Percentiles rank a stretch among this genome's conserved stretches.
Evolutionary conservation across 106 monocot genomes (phyloP).

Genomic region (Acorus calamus): DNA sequence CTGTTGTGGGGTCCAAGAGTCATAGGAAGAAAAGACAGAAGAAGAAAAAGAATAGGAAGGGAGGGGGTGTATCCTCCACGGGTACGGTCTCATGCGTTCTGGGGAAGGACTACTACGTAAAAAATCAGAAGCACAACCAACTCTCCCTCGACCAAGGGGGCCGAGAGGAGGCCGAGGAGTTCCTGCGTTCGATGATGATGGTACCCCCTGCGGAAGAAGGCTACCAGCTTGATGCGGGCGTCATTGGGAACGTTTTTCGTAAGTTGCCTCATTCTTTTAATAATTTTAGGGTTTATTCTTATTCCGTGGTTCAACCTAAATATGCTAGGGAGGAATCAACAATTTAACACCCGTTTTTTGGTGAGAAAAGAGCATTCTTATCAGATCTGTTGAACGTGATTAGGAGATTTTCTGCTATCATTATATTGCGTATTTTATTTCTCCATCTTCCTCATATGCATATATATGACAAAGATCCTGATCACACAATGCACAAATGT

Average conservation of each 20-base stretch:
- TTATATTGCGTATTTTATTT: no score
- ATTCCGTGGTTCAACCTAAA: neutral
- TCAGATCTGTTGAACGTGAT: no score
- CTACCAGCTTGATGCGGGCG: slow-evolving; percentile 52
- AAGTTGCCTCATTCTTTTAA: slow-evolving; percentile 9
- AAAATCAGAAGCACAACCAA: neutral
- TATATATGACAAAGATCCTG: no score
- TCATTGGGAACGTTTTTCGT: slow-evolving; percentile 71
- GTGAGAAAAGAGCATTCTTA: no score
- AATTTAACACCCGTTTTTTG: neutral
- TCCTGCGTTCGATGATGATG: slow-evolving; percentile 54
- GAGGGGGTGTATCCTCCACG: slow-evolving; percentile 22
- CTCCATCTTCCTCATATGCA: no score
- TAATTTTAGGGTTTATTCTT: neutral
- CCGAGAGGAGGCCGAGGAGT: slow-evolving; percentile 56
- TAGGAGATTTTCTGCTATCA: no score
- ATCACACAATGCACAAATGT: no score
- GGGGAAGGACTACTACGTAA: slow-evolving; percentile 34
- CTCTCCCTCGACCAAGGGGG: neutral
- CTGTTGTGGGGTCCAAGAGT: neutral
- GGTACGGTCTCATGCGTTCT: slow-evolving; percentile 65
- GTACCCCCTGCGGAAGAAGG: slow-evolving; percentile 13
- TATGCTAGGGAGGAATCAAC: neutral
- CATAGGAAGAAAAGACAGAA: slow-evolving; percentile 1
- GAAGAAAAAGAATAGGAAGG: slow-evolving; percentile 14